Evolutionary conservation across 2,329 filamentous ascomycete species (phyloP).

Genomic region (Xylariales sp.): DNA sequence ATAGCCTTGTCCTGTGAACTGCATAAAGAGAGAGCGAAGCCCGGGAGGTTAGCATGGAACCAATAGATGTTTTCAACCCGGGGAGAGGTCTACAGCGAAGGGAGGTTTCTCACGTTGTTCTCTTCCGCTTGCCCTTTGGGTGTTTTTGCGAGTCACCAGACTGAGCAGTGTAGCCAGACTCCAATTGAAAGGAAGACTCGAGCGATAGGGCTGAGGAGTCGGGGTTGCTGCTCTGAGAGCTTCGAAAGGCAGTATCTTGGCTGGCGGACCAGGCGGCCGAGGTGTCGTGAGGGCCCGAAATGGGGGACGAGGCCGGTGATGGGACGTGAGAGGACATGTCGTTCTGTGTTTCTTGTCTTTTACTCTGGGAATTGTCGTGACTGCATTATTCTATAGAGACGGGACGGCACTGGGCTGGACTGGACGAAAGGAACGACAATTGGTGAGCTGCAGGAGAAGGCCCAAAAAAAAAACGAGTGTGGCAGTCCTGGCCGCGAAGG

Average conservation of each 20-base stretch:
- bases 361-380: too few relatives aligned
- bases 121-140: slow-evolving; percentile 58
- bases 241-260: slow-evolving; percentile 19
- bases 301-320: slow-evolving; percentile 7
- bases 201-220: slow-evolving; percentile 26
- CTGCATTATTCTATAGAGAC: not conserved
- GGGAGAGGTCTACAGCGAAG: not conserved
- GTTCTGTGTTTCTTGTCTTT: too few relatives aligned
- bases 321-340: slow-evolving; percentile 8
- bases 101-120: slow-evolving; percentile 48
- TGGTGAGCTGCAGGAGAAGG: too few relatives aligned
- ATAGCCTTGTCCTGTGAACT: slow-evolving; percentile 87
- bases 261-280: slow-evolving; percentile 1
- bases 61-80: too few relatives aligned
- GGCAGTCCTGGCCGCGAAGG: too few relatives aligned
- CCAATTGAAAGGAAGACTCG: slow-evolving; percentile 27
- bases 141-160: slow-evolving; percentile 34
- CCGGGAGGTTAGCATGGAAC: too few relatives aligned
- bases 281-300: slow-evolving; percentile 2
- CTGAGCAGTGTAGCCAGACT: slow-evolving; percentile 22
- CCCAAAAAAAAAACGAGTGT: too few relatives aligned
- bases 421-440: not conserved
- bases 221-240: slow-evolving; percentile 19
- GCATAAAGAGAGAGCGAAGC: slow-evolving; percentile 12
- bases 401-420: not conserved